phyloP scores from a whole-genome alignment of 345 rosid species.

The Gossypium herbaceum region DNA sequence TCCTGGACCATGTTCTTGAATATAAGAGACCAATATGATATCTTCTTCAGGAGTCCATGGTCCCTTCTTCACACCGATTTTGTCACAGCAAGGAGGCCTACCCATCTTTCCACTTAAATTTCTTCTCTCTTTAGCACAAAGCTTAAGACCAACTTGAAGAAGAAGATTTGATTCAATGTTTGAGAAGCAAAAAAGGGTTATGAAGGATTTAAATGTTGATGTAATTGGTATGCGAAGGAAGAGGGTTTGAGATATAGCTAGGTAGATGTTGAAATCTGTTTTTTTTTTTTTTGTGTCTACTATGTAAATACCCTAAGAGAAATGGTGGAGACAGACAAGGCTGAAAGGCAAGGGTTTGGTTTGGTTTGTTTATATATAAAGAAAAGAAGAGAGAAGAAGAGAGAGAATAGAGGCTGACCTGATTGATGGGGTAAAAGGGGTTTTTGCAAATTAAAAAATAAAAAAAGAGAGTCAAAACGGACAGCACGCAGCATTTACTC shows the following conservation, averaged over 20 bases:
- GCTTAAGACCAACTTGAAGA: background rate
- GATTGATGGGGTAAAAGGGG: slow-evolving; percentile 17
- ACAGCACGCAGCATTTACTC: slow-evolving; percentile 67
- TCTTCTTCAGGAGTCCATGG: slow-evolving; percentile 99
- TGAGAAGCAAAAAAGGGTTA: background rate
- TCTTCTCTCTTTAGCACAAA: background rate
- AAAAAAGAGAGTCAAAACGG: slow-evolving; percentile 44
- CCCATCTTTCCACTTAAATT: slow-evolving; percentile 46
- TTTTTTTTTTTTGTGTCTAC: background rate
- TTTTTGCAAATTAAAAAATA: too few species aligned
- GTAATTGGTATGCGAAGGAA: background rate
- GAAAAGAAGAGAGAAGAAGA: background rate
- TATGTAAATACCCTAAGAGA: background rate
- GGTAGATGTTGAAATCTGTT: slow-evolving; percentile 4
- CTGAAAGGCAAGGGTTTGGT: slow-evolving; percentile 19
- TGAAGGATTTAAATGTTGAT: background rate
- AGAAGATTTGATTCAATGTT: background rate
- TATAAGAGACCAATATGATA: slow-evolving; percentile 77
- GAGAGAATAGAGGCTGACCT: slow-evolving; percentile 30
- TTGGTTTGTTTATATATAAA: slow-evolving; percentile 19
- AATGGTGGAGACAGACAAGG: slow-evolving; percentile 24
- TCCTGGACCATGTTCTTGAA: slow-evolving; percentile 93
- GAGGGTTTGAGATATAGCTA: background rate
- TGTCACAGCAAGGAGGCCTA: slow-evolving; percentile 88
- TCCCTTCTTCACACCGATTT: slow-evolving; percentile 86